Percentiles rank a stretch among this genome's conserved stretches.
These are phyloP conservation scores for Hypsizygus marmoreus DNA, from an alignment of 768 basidiomycete genomes.

Conservation along the genomic window DNA sequence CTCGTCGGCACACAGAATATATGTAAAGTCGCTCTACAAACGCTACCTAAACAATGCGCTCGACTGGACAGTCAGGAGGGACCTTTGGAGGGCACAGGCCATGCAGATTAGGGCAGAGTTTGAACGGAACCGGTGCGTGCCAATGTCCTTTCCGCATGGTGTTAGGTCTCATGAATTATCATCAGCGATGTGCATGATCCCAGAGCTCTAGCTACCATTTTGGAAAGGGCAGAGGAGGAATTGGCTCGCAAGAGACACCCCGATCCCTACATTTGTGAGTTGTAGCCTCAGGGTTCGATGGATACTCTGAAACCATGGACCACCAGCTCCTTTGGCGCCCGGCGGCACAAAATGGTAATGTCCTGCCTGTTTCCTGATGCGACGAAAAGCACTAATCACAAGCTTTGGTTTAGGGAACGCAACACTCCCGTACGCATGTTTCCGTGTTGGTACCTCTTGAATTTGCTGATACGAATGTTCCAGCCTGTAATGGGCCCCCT, in stretches of 20 bases:
- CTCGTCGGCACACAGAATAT: slow-evolving; percentile 72
- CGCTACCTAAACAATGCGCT: slow-evolving; percentile 84
- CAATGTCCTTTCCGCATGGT: neutral
- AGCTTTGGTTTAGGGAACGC: slow-evolving; percentile 61
- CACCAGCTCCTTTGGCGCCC: slow-evolving; percentile 74
- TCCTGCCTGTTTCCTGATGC: slow-evolving; percentile 20
- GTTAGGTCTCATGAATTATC: slow-evolving; percentile 5
- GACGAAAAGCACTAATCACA: slow-evolving; percentile 17
- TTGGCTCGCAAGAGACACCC: slow-evolving; percentile 75
- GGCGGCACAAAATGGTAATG: slow-evolving; percentile 97
- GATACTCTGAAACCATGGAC: slow-evolving; percentile 7
- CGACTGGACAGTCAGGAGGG: slow-evolving; percentile 87
- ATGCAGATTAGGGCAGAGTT: slow-evolving; percentile 89
- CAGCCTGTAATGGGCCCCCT: slow-evolving; percentile 66
- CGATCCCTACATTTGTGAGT: slow-evolving; percentile 92
- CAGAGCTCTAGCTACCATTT: slow-evolving; percentile 71
- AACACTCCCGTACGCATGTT: slow-evolving; percentile 67
- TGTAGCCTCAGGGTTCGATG: neutral
- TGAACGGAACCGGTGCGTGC: slow-evolving; percentile 82
- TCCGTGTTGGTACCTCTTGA: slow-evolving; percentile 8
- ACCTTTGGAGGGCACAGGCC: slow-evolving; percentile 85
- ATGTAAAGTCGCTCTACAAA: slow-evolving; percentile 91
- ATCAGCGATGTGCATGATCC: slow-evolving; percentile 82
- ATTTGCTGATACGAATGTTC: slow-evolving; percentile 14
- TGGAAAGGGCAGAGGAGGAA: slow-evolving; percentile 78